A percentile compares a stretch with the other conserved stretches of the same genome.
Conservation (phyloP, 805 yeast genomes). For the Suhomyces prunicola region DNA sequence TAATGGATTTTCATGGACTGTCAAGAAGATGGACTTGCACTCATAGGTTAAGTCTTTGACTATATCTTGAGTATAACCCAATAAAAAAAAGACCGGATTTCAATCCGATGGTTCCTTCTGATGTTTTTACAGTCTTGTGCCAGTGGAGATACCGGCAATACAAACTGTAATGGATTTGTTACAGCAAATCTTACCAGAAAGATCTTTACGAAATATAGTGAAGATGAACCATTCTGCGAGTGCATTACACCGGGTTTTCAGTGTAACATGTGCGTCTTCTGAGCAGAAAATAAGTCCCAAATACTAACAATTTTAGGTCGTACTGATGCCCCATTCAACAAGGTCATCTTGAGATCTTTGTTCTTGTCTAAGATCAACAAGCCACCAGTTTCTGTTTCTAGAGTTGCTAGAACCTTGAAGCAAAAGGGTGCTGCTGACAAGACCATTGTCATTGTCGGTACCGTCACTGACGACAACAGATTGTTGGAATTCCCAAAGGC, state of each 20-base stretch:
- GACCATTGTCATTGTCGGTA: conserved; percentile 97
- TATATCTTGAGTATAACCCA: conserved; percentile 1
- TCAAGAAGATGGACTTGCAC: conserved; percentile 6
- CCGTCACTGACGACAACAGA: conserved; percentile 98
- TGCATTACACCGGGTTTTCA: conserved; percentile 14
- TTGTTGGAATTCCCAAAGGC: conserved; percentile 91
- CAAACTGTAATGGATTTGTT: background rate
- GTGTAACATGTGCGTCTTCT: conserved; percentile 33
- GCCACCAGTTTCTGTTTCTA: conserved; percentile 97
- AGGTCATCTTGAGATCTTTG: conserved; percentile 88
- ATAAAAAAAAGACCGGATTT: conserved; percentile 1
- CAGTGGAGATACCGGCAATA: conserved; percentile 10
- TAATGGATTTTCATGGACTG: conserved; percentile 23
- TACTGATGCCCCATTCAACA: conserved; percentile 99
- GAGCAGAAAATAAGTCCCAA: conserved; percentile 38
- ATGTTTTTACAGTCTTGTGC: background rate
- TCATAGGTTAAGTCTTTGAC: background rate
- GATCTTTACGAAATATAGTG: background rate
- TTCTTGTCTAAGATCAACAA: conserved; percentile 98
- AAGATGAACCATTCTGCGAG: conserved; percentile 24
- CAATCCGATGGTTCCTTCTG: background rate
- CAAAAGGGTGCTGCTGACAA: conserved; percentile 83
- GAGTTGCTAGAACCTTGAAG: conserved; percentile 78
- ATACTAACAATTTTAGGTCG: conserved; percentile 65
- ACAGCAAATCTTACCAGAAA: background rate